Evolutionary conservation across 2,329 filamentous ascomycete species (phyloP), one percentile per base, ranked within the genome.

Genomic region (Rutstroemia sp.): DNA sequence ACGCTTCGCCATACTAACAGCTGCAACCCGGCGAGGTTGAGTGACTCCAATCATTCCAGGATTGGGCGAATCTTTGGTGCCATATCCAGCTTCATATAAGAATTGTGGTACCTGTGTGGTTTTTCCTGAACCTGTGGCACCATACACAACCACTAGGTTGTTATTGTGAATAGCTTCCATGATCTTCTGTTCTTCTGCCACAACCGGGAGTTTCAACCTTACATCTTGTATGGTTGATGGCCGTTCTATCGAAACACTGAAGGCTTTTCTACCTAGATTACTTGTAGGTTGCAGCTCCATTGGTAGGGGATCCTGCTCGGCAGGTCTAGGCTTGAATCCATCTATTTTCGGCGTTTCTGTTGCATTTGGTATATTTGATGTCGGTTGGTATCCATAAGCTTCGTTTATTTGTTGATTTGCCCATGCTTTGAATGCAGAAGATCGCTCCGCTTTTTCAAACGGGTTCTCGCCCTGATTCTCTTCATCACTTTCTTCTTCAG

Each of bases 61-160:
- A 0, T 89, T 95, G 2, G 87, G 86, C 5, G 90, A 89, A 23
- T 83, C 77, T 0, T 83, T 78, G 27, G 87, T 85, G 10, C 92
- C 94, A 67, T 95, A 97, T 6, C 94, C 94, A 49, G 92, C 86
- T 75, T 99, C 94, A 64, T 88, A 96, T 30, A 99, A 77, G 67
- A 99, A 99, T 67, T 99, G 94, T 0, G 95, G 95, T 8, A 99
- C 82, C 71, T 99, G 94, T 0, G 94, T 99, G 0, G 95, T 99
- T 73, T 99, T 99, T 70, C 94, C 94, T 61, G 91, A 96, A 72
- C 94, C 94, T 37, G 95, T 99, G 14, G 91, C 87, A 72, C 94
- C 94, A 74, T 92, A 96, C 7, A 99, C 83, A 10, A 99, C 87
- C 1, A 96, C 88, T 3, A 90, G 85, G 52, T 92, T 82, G 69